Evolutionary conservation across 1,284 basidiomycete species (phyloP), one percentile per base, ranked within the genome.

Genomic region (Sporisorium iseilematis-ciliati): DNA sequence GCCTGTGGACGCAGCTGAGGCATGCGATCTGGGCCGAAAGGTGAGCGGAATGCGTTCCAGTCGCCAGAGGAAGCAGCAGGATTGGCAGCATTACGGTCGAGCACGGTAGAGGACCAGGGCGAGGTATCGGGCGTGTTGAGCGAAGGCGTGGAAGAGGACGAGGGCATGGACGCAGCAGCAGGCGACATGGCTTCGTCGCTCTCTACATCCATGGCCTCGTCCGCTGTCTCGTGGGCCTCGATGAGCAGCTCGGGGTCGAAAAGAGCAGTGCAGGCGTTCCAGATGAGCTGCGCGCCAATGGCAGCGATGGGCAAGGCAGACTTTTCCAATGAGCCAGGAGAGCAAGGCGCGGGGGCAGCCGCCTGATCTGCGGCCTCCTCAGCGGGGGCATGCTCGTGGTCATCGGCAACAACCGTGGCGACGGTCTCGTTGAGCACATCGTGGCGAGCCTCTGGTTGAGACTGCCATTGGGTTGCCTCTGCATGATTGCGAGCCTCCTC

Each of bases 251-350:
- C 75, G 23, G 72, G 79, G 31, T 65, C 78, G 46, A 70, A 74
- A 46, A 74, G 75, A 42, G 72, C 78, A 16, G 81, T 69, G 46
- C 78, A 80, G 1, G 79, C 75, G 10, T 67, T 66, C 81, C 82
- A 83, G 51, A 83, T 64, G n/a, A 82, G 69, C 68, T 84, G 82
- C 2, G 80, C 82, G 18, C 81, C 81, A 20, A 84, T 77, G 4
- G 58, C 71, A 7, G 80, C 77, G 14, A 84, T 75, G 12, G 81
- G 73, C 26, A 82, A 65, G 12, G 76, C 79, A 1, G 82, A 83
- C 55, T 70, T 73, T 48, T 84, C 81, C 11, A 81, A 54, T 14
- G 80, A 78, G 46, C 53, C 67, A 16, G 80, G 80, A 16, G 79
- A 80, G 16, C 79, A 78, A 2, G 80, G 80, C 3, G 77, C 75